phyloP scores from a whole-genome alignment of 2,329 filamentous ascomycete species.

The Fusarium sp. region DNA sequence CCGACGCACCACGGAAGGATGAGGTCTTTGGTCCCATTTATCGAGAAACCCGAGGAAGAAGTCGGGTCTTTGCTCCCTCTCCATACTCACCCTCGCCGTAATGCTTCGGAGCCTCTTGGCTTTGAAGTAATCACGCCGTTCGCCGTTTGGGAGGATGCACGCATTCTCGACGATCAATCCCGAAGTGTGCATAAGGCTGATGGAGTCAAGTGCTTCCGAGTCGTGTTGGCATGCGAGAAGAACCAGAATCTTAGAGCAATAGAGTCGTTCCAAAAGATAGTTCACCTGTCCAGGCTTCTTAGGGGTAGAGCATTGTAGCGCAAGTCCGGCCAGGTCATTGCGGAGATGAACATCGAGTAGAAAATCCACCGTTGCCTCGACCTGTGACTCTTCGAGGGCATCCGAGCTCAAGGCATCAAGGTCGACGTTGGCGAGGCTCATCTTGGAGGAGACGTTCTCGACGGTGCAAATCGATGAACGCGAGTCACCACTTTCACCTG shows the following conservation, averaged over 20 bases:
- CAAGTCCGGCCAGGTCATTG: conserved; percentile 20
- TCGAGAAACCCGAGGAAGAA: conserved; percentile 36
- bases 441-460: conserved; percentile 14
- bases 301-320: conserved; percentile 5
- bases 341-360: conserved; percentile 10
- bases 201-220: conserved; percentile 20
- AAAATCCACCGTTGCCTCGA: conserved; percentile 19
- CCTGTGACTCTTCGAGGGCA: conserved; percentile 16
- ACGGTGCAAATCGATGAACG: conserved; percentile 15
- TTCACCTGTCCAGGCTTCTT: conserved; percentile 12
- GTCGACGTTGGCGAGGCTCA: conserved; percentile 21
- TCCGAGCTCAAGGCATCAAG: conserved; percentile 19
- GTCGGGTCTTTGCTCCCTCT: conserved; percentile 27
- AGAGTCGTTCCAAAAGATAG: conserved; percentile 9
- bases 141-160: conserved; percentile 27
- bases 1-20: conserved; percentile 25
- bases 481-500: conserved; percentile 13
- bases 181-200: conserved; percentile 20
- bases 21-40: conserved; percentile 20
- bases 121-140: conserved; percentile 33
- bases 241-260: conserved; percentile 14
- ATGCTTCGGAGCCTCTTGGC: conserved; percentile 23
- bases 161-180: conserved; percentile 34
- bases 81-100: conserved; percentile 22
- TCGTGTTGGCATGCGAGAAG: conserved; percentile 31